Conservation (phyloP, 164 flowering plant species). For the Stephania japonica region DNA sequence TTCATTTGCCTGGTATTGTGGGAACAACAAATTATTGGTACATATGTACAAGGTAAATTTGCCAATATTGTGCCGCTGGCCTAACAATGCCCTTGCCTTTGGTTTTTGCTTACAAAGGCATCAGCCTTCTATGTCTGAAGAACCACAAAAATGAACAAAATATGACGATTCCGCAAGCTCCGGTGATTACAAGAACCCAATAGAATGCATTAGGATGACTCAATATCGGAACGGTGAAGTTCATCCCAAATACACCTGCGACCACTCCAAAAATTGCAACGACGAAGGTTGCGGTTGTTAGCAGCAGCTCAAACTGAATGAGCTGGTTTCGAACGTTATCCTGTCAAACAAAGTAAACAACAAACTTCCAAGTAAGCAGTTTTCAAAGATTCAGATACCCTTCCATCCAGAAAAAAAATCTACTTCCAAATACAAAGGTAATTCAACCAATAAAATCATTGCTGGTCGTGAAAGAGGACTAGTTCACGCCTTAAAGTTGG, state of each 20-base stretch:
- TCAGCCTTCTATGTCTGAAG: conserved; percentile 46
- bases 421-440: no score
- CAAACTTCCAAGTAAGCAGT: background rate
- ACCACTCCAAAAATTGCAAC: conserved; percentile 92
- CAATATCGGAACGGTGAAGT: conserved; percentile 58
- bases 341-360: conserved; percentile 26
- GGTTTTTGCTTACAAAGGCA: no score
- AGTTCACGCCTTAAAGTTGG: no score
- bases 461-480: no score
- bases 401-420: no score
- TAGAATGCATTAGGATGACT: conserved; percentile 53
- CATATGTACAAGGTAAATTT: no score
- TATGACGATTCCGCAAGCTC: conserved; percentile 43
- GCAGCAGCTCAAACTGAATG: conserved; percentile 83
- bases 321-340: conserved; percentile 92
- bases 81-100: no score
- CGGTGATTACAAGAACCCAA: conserved; percentile 79
- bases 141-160: conserved; percentile 70
- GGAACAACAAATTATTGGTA: no score
- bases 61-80: no score
- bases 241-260: conserved; percentile 93
- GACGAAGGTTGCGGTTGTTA: conserved; percentile 91
- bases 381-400: no score
- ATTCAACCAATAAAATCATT: no score
- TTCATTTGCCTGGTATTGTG: no score